Evolutionary conservation across 1,139 yeast genomes (phyloP).

Genomic region (Scheffersomyces illinoinensis): DNA sequence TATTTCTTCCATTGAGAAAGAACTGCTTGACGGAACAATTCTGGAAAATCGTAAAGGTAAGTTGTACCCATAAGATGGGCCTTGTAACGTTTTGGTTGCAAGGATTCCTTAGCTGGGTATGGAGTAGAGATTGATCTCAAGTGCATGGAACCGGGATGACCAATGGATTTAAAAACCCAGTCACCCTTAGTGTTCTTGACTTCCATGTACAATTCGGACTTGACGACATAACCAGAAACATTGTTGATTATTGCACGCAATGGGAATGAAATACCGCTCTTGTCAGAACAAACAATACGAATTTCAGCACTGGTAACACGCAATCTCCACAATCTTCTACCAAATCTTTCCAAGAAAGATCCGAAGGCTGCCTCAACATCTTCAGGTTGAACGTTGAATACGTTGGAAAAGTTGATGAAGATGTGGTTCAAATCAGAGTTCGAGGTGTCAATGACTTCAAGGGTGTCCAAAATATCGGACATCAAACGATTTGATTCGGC

Average conservation of each 20-base stretch:
- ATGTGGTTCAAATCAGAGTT: constrained; percentile 96
- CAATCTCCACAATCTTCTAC: constrained; percentile 94
- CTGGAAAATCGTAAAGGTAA: constrained; percentile 98
- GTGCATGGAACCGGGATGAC: constrained; percentile 95
- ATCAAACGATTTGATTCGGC: constrained; percentile 95
- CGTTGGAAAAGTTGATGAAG: constrained; percentile 93
- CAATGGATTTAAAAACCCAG: constrained; percentile 95
- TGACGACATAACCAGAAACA: constrained; percentile 96
- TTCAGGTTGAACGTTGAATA: constrained; percentile 88
- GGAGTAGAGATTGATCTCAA: constrained; percentile 94
- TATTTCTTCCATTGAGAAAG: constrained; percentile 79
- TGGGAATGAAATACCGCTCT: constrained; percentile 88
- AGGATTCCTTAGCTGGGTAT: constrained; percentile 95
- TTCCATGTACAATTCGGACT: constrained; percentile 92
- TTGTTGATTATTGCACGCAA: constrained; percentile 94
- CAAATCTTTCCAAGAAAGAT: constrained; percentile 95
- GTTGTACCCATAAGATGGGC: constrained; percentile 99
- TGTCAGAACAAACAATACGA: constrained; percentile 90
- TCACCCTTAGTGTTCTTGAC: constrained; percentile 89
- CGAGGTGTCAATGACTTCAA: constrained; percentile 91
- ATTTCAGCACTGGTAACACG: constrained; percentile 97
- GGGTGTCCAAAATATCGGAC: constrained; percentile 92
- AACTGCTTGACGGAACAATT: constrained; percentile 92
- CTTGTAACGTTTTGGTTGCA: constrained; percentile 97
- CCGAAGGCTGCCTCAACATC: constrained; percentile 98